These are phyloP conservation scores for Syzygium aromaticum DNA, from an alignment of 345 rosid genomes.

Conservation along the genomic window DNA sequence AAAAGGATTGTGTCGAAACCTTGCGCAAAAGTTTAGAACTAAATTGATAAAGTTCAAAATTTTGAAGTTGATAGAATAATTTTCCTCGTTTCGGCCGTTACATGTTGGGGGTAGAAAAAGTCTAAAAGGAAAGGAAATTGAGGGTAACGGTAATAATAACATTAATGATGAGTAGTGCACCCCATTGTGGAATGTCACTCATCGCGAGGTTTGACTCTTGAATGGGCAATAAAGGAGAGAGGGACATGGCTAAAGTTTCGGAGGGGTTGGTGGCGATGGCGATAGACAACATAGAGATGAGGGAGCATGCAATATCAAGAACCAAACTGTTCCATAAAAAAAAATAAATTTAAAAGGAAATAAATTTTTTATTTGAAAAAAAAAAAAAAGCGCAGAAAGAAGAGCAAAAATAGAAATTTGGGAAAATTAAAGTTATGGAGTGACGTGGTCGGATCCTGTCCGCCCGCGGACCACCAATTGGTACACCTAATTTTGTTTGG, in stretches of 20 bases:
- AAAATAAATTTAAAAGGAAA: neutral
- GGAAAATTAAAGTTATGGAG: neutral
- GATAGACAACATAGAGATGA: neutral
- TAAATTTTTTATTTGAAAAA: neutral
- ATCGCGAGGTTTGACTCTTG: neutral
- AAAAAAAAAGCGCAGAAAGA: neutral
- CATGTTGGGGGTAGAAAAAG: rapidly evolving
- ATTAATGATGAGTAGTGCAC: neutral
- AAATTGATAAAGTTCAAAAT: neutral
- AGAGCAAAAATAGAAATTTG: neutral
- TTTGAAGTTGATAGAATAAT: neutral
- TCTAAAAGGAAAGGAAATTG: rapidly evolving
- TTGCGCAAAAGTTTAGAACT: rapidly evolving
- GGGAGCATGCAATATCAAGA: neutral
- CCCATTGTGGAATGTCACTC: neutral
- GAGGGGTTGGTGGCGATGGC: neutral
- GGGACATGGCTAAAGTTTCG: neutral
- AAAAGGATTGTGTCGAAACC: rapidly evolving
- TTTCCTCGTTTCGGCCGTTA: neutral
- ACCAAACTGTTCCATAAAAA: neutral
- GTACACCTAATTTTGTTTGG: neutral
- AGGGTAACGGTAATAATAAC: neutral
- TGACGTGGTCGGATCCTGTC: conserved; percentile 15
- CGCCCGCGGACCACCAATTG: neutral
- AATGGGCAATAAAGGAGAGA: neutral